Base-by-base conservation (phyloP, 495 filamentous ascomycete genomes). In the Aspergillus egyptiacus region DNA sequence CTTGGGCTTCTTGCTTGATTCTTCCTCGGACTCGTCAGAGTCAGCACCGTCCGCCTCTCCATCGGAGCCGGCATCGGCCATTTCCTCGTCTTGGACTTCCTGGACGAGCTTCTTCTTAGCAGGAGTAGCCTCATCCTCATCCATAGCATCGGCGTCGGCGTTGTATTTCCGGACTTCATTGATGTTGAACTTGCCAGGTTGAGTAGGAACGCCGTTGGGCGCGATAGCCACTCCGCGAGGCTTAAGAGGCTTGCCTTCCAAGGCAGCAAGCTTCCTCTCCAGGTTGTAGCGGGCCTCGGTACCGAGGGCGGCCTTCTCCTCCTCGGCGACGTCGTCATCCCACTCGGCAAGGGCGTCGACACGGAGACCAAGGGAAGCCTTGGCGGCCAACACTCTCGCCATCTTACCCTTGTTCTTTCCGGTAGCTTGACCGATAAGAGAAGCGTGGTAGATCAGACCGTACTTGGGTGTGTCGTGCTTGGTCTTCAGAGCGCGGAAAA, bases 401-500 rank as follows among this genome's bases (percentile, higher is more conserved):
- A 99, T 95, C 76, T 99, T 99, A 56, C 93, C 93, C 84, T 99
- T 99, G 73, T 97, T 97, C 72, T 84, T 87, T 54, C 94, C 93
- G 20, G 87, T 91, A 19, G 94, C 91, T 71, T 99, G 93, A 35
- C 93, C 93, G 39, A 99, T 87, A 24, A 99, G 76, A 20, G 90
- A 96, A 15, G 93, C 91, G 69, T 99, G 94, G 73, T 96, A 99
- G 67, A 97, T 95, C 55, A 98, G 80, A 76, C 93, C 93, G 59
- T 99, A 99, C 73, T 99, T 99, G 55, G 93, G 93, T 10, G 93
- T 99, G 61, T 97, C 89, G 66, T 97, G 93, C 75, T 99, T 99
- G 14, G 94, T 99, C 77, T 99, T 99, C 50, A 99, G 73, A 15
- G 93, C 93, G 53, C 93, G 82, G 81, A 99, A 99, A 46, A 99